Base-by-base conservation (phyloP, 768 basidiomycete genomes). In the Albatrellus ellisii region DNA sequence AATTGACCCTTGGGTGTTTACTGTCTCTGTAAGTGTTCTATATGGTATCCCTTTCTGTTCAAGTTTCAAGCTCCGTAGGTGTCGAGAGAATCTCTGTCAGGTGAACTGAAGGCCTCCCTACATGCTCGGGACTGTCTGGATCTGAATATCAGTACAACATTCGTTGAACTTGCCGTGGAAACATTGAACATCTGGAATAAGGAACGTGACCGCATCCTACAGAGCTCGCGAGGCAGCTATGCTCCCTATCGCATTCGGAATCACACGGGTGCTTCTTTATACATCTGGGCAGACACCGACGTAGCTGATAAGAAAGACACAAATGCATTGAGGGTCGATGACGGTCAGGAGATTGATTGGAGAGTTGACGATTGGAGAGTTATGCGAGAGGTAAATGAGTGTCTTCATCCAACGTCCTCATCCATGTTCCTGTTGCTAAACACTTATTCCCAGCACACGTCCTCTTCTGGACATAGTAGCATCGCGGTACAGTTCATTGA, bases 361-460 rank as follows among this genome's bases (percentile, higher is more conserved):
- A 71, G 95, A 42, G 97, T 98, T 53, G 91, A 97, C 56, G 92
- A 98, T 54, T 90, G 89, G 83, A 82, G 81, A 57, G 82, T 80
- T 4, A 79, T 86, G 66, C 77, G 95, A 56, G 95, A 99, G 67
- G 91, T 89, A 55, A n/a, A n/a, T n/a, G n/a, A n/a, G n/a, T 46
- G 68, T 42, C 6, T 9, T 18, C 29, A 24, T 17, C 26, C 21
- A 17, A 28, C 29, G 4, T 24, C 24, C n/a, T 21, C 29, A 26
- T 17, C 45, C 9, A 50, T 33, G 25, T 4, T 17, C 24, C 39
- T 18, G n/a, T 20, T 31, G 29, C 12, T 17, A 12, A 12, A 17
- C 20, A 8, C n/a, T 36, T 17, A 12, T 21, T 26, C 40, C 43
- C 42, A 73, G 72, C 64, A 67, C 46, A 56, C 63, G 11, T 59